Evolutionary conservation across 192 early-diverging fungal species (phyloP), one percentile per base, ranked within the genome.

Genomic region (Umbelopsis ramanniana): DNA sequence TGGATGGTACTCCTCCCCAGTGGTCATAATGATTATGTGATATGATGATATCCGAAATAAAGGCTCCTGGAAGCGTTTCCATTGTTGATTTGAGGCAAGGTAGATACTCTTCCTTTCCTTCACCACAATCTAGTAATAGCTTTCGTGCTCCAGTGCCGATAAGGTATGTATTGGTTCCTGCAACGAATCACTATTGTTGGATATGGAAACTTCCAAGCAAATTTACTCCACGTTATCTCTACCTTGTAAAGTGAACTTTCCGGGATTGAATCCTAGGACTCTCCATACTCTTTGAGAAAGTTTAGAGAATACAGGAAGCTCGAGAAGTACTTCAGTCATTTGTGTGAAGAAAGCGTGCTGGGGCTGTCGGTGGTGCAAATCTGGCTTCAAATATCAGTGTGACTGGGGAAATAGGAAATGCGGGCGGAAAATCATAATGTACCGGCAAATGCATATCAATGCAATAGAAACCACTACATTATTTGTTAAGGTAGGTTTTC

Each of bases 11-110:
- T 3, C 95, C 95, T 24, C 92, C 94, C 33, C 89, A 83, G 69
- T 97, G 95, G 72, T 97, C 93, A 4, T 67, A 68, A 72, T 97
- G 96, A 74, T 87, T 87, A 72, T 97, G 96, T 1, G 93, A 92
- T 38, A 94, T 82, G 21, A 97, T 74, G 37, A 94, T 83, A 66
- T 88, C 77, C 23, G 92, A 90, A 21, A 91, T 89, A 9, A 66
- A 78, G 1, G 79, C 78, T 35, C 84, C 80, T 8, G 77, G 81
- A 0, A 79, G 78, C 15, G 78, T 66, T 21, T 84, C 80, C 4
- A 94, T 77, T 6, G 85, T 82, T 4, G 80, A 68, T 38, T 78
- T 77, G 5, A 96, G 81, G 14, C 89, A 67, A 0, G 74, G 71
- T 21, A 87, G 74, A 77, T 92, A 97, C 22, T 84, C 89, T 0